phyloP scores from a whole-genome alignment of 768 basidiomycete genomes.

The Postia placenta region DNA sequence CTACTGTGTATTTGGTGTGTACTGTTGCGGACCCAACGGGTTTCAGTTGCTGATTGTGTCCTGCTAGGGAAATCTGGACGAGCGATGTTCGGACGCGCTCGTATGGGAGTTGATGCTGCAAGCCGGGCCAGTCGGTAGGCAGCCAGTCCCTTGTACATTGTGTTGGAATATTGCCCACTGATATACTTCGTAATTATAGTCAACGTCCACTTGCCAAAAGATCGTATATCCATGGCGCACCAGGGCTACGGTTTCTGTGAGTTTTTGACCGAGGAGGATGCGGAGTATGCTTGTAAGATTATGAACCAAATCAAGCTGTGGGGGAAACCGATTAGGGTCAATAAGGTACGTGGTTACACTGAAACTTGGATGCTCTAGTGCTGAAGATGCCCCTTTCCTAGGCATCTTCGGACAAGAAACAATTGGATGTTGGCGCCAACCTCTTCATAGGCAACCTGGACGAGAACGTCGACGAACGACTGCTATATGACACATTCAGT shows the following conservation, averaged over 20 bases:
- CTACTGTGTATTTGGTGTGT: conserved; percentile 52
- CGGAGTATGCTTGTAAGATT: conserved; percentile 99
- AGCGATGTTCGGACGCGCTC: conserved; percentile 88
- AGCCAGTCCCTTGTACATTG: neutral
- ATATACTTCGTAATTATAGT: conserved; percentile 39
- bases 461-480: conserved; percentile 88
- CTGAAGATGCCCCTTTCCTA: conserved; percentile 27
- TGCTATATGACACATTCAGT: conserved; percentile 92
- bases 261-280: conserved; percentile 97
- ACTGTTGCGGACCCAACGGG: neutral
- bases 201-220: conserved; percentile 97
- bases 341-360: conserved; percentile 76
- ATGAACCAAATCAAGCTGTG: conserved; percentile 99
- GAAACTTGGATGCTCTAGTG: neutral
- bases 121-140: conserved; percentile 95
- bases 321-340: conserved; percentile 98
- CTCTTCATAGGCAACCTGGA: conserved; percentile 95
- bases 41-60: neutral
- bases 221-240: conserved; percentile 96
- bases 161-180: neutral
- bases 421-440: conserved; percentile 96
- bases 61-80: conserved; percentile 94
- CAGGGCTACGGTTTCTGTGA: conserved; percentile 99
- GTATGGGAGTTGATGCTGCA: conserved; percentile 99
- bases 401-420: conserved; percentile 98